phyloP scores from a whole-genome alignment of 2,329 filamentous ascomycete species.

The Aspergillus persii region DNA sequence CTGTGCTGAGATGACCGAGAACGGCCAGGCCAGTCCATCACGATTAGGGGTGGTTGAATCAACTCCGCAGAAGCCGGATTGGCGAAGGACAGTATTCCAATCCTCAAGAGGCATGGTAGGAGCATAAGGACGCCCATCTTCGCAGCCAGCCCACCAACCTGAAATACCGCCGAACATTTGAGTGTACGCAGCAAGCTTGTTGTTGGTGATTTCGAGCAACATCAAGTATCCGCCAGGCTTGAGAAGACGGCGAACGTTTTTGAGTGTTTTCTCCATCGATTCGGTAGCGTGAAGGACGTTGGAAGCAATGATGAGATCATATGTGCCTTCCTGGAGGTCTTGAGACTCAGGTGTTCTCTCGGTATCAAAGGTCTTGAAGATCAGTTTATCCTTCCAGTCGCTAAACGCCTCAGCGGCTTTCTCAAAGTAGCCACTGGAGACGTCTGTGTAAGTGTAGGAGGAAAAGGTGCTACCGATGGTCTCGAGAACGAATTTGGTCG shows the following conservation, averaged over 20 bases:
- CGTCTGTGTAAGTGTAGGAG: constrained; percentile 48
- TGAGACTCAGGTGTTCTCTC: constrained; percentile 14
- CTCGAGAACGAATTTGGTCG: constrained; percentile 39
- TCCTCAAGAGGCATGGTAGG: background rate
- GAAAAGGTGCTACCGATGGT: constrained; percentile 28
- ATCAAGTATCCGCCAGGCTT: constrained; percentile 42
- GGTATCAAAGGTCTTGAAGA: constrained; percentile 32
- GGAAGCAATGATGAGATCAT: constrained; percentile 39
- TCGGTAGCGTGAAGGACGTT: constrained; percentile 43
- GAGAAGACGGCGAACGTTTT: constrained; percentile 34
- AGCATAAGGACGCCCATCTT: background rate
- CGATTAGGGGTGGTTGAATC: background rate
- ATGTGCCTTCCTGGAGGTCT: constrained; percentile 33
- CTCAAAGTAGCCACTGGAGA: constrained; percentile 44
- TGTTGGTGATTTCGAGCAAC: background rate
- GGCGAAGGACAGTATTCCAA: background rate
- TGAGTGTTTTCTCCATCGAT: constrained; percentile 23
- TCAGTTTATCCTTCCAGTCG: constrained; percentile 21
- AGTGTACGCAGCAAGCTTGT: background rate
- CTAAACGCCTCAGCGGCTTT: constrained; percentile 30
- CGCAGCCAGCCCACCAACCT: background rate
- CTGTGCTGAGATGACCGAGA: background rate
- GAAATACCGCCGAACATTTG: background rate
- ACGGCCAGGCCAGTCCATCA: background rate
- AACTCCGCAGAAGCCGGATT: background rate